These are phyloP conservation scores for Tricladium varicosporioides DNA, from an alignment of 2,329 filamentous ascomycete genomes.

Conservation along the genomic window DNA sequence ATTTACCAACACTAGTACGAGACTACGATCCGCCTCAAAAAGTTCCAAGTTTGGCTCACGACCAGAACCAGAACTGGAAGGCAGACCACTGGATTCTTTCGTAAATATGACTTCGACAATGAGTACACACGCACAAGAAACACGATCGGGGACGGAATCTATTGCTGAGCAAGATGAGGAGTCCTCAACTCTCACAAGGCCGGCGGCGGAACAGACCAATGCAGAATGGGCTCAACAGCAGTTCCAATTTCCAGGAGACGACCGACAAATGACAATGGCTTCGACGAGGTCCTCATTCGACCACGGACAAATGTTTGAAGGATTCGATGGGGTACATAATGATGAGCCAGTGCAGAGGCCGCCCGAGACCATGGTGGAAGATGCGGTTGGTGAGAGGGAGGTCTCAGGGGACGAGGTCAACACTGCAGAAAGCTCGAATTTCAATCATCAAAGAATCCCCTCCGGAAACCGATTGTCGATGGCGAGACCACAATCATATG, in stretches of 20 bases:
- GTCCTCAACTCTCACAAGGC: constrained; percentile 25
- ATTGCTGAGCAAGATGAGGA: constrained; percentile 30
- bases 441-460: constrained; percentile 16
- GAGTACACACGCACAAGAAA: constrained; percentile 20
- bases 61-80: constrained; percentile 35
- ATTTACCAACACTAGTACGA: constrained; percentile 43
- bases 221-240: constrained; percentile 7
- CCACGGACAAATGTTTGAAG: constrained; percentile 68
- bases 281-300: constrained; percentile 51
- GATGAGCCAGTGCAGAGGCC: constrained; percentile 33
- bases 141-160: constrained; percentile 22
- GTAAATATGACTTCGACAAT: constrained; percentile 24
- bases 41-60: constrained; percentile 39
- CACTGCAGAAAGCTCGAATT: not conserved
- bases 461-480: constrained; percentile 21
- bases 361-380: constrained; percentile 1
- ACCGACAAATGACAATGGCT: constrained; percentile 26
- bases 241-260: constrained; percentile 3
- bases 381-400: constrained; percentile 1
- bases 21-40: constrained; percentile 55
- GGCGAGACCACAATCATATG: constrained; percentile 53
- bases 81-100: constrained; percentile 33
- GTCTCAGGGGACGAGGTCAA: constrained; percentile 5
- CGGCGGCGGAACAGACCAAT: constrained; percentile 20
- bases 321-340: constrained; percentile 81